Conservation (phyloP, 202 grass and related monocot species). For the Panicum hallii region DNA sequence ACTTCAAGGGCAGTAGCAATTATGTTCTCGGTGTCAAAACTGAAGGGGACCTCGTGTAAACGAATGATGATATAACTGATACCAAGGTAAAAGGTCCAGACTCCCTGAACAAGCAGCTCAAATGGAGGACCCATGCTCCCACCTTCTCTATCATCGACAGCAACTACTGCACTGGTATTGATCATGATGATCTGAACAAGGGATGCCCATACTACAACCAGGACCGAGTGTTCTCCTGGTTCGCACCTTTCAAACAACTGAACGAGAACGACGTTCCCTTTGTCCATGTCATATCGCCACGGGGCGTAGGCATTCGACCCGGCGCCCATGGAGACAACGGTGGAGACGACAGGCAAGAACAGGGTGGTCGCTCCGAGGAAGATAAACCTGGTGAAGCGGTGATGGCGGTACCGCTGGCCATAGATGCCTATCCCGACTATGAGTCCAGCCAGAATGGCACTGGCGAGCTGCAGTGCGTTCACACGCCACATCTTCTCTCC, state of each 20-base stretch:
- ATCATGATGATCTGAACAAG: neutral
- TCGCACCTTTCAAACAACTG: neutral
- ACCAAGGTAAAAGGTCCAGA: neutral
- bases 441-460: neutral
- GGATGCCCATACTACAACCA: neutral
- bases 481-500: neutral
- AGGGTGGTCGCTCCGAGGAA: neutral
- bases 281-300: fast-evolving
- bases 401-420: neutral
- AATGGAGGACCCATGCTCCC: neutral
- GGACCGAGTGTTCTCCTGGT: fast-evolving
- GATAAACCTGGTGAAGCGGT: neutral
- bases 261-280: too few relatives aligned
- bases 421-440: constrained; percentile 21
- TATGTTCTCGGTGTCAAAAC: too few relatives aligned
- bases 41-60: too few relatives aligned
- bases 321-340: neutral
- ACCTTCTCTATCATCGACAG: neutral
- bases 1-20: neutral
- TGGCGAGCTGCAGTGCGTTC: neutral
- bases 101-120: neutral
- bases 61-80: neutral
- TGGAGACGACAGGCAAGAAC: constrained; percentile 27
- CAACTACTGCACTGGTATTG: neutral
- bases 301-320: neutral